Percentiles rank a stretch among this genome's conserved stretches.
Conservation (phyloP, 768 basidiomycete species). For the Neoboletus subvelutipes region DNA sequence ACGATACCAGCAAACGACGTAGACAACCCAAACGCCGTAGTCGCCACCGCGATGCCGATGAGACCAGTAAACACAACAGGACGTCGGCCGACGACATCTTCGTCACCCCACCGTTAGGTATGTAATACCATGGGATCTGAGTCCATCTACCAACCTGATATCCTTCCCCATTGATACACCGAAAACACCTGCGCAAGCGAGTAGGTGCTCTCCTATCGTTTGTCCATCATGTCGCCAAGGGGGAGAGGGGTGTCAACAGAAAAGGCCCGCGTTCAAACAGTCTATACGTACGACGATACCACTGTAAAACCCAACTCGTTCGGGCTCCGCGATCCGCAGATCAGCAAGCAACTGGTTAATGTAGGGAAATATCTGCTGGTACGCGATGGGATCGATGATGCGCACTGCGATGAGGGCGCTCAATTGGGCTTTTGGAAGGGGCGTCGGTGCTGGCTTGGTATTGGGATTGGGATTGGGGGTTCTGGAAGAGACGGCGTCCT, state of each 20-base stretch:
- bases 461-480: neutral
- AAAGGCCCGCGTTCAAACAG: constrained; percentile 8
- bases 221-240: neutral
- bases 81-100: too few species aligned
- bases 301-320: constrained; percentile 63
- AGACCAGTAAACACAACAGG: too few species aligned
- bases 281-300: constrained; percentile 49
- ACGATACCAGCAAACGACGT: too few species aligned
- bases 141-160: too few species aligned
- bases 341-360: constrained; percentile 62
- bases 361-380: constrained; percentile 64
- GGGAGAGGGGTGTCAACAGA: neutral
- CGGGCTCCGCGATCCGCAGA: constrained; percentile 52
- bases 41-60: too few species aligned
- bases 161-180: too few species aligned
- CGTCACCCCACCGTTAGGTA: too few species aligned
- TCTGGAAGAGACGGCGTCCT: constrained; percentile 1
- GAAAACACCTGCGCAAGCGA: too few species aligned
- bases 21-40: too few species aligned
- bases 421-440: constrained; percentile 47
- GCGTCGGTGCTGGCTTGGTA: constrained; percentile 7
- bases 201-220: constrained; percentile 56
- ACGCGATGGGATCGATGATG: constrained; percentile 58
- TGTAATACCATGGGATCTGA: too few species aligned
- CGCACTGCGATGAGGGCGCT: constrained; percentile 41